Percentiles rank a stretch among this genome's conserved stretches.
Conservation (phyloP, 2,329 filamentous ascomycete genomes). For the Penicillium aurantiogriseum region DNA sequence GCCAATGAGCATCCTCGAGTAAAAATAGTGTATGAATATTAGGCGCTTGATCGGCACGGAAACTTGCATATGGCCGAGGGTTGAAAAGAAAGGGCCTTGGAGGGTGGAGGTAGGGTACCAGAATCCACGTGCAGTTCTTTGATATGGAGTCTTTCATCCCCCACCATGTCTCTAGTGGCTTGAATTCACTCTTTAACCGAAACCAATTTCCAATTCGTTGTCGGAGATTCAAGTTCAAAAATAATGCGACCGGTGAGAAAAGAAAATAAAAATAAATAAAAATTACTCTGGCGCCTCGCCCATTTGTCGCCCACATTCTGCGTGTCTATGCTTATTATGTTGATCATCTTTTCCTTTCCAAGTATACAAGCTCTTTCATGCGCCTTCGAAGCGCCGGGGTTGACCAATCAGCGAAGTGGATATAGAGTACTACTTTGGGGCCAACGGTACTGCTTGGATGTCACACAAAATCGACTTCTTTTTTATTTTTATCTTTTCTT, state of each 20-base stretch:
- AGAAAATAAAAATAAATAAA: not conserved
- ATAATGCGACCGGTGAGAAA: constrained; percentile 2
- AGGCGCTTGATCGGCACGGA: constrained; percentile 7
- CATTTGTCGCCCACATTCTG: not conserved
- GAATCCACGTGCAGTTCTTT: not conserved
- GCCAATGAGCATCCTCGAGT: not conserved
- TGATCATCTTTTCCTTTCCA: not conserved
- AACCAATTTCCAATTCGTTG: not conserved
- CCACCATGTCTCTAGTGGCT: not conserved
- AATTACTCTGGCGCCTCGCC: no score
- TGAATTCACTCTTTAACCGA: not conserved
- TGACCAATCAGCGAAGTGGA: not conserved
- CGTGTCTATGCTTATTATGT: not conserved
- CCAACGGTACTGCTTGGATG: not conserved
- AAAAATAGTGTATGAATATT: constrained; percentile 1
- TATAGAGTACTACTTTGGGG: not conserved
- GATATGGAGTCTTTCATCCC: not conserved
- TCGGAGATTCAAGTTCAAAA: not conserved
- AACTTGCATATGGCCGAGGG: not conserved
- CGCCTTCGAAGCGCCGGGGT: constrained; percentile 2
- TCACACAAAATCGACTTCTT: not conserved
- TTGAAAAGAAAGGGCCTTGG: not conserved
- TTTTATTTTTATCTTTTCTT: not conserved
- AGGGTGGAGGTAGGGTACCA: not conserved
- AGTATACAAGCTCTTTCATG: not conserved